Evolutionary conservation across 2,329 filamentous ascomycete species (phyloP), one percentile per base, ranked within the genome.

Genomic region (Emydomyces testavorans): DNA sequence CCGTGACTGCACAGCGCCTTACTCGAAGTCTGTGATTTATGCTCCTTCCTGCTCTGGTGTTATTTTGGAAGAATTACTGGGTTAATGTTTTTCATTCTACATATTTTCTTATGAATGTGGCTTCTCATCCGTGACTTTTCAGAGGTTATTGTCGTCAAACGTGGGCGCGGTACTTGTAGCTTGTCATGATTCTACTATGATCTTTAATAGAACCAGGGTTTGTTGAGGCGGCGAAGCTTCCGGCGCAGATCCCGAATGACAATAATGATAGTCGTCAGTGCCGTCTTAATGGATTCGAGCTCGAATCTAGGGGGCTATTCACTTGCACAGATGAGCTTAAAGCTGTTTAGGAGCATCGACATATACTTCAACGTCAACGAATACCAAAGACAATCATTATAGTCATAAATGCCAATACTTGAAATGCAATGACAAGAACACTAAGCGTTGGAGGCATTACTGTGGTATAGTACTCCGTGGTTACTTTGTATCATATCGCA

Each of bases 41-140:
- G 18, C 39, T 26, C 35, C 41, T 38, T 35, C 26, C 26, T 48
- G 38, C 46, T 48, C 31, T 24, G 46, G 46, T 48, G 46, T 48
- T 48, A 42, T 48, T 32, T 48, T 42, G 46, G 46, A 20, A 37
- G 46, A 43, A 31, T 43, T 48, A 41, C 46, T 41, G 39, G 46
- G 29, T 29, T 32, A 41, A 43, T 48, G 37, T 42, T 36, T 13
- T 42, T 48, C 21, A 11, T 37, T 21, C 45, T 48, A n/a, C n/a
- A n/a, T n/a, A 42, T 36, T 48, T 47, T 23, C 35, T 39, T 47
- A 47, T 34, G 45, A 40, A 47, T 47, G 45, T 47, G 36, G 26
- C 18, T 47, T 24, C 24, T 31, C 45, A 5, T 40, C 21, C n/a
- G 28, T 37, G 26, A 28, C 40, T 34, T 37, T 38, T 42, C 41